Evolutionary conservation across 495 filamentous ascomycete species (phyloP), one percentile per base, ranked within the genome.

Genomic region (Penicillium nucicola): DNA sequence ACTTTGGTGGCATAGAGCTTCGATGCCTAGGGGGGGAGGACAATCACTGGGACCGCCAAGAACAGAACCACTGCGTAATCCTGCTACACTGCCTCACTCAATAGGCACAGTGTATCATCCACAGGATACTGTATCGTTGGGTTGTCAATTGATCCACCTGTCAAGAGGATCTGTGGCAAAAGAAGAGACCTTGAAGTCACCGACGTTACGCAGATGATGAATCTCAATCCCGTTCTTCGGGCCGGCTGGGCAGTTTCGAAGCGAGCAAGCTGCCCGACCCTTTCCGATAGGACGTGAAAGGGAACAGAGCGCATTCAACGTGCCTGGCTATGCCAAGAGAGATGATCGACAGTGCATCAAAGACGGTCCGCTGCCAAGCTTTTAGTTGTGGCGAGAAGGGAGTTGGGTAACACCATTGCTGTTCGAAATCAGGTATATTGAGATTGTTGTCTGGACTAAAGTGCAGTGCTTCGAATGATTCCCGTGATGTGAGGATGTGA

Each of bases 291-390:
- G 23, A 48, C 5, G 19, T 25, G n/a, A 42, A 48, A 48, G 23
- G n/a, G 9, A 44, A 20, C 25, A 9, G 25, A 28, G 41, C 41
- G 42, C 18, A 38, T 50, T 15, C 53, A 64, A 64, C 58, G 53
- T 61, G 61, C 50, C 53, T 49, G 22, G 38, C 42, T 19, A 46
- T 2, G 68, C 64, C 68, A 71, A 71, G 64, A 56, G 43, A 30
- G 46, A 54, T 45, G 69, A 72, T 72, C 69, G 60, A 69, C 67
- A 47, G 34, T 42, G 48, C 60, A 64, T 60, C 62, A 45, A 60
- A 53, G 57, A 41, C 59, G 65, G 49, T 46, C 67, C 67, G 60
- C 67, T 65, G 69, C 67, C 69, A 70, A 72, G 68, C 63, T 65
- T 67, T 56, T 6, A 12, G 23, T 20, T 38, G 35, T 48, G 30